A percentile compares a stretch with the other conserved stretches of the same genome.
Conservation (phyloP, 306 rosid species). For the Delonix regia region DNA sequence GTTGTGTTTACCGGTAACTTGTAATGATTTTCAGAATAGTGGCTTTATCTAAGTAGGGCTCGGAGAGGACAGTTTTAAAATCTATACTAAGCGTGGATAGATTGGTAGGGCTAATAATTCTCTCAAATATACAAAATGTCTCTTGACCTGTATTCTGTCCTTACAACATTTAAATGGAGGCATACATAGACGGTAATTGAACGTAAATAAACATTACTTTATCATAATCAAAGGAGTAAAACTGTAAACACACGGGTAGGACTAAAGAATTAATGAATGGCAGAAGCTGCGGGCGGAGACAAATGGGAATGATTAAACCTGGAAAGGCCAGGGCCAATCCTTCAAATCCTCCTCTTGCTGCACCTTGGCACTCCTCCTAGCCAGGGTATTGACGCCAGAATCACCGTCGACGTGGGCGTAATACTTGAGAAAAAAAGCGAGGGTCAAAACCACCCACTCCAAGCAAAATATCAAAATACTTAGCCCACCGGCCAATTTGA, state of each 20-base stretch:
- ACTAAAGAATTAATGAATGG: neutral
- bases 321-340: slow-evolving; percentile 97
- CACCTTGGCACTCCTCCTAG: slow-evolving; percentile 68
- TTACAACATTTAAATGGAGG: neutral
- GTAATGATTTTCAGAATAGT: too few species aligned
- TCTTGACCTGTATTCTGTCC: too few species aligned
- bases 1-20: too few species aligned
- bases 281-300: too few species aligned
- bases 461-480: slow-evolving; percentile 71
- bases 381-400: slow-evolving; percentile 19
- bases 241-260: neutral
- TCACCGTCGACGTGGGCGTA: slow-evolving; percentile 65
- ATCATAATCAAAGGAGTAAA: neutral
- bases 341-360: slow-evolving; percentile 79
- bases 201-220: neutral
- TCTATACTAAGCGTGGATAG: too few species aligned
- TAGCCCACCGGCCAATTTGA: slow-evolving; percentile 81
- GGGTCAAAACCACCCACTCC: slow-evolving; percentile 85
- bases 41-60: too few species aligned
- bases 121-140: too few species aligned
- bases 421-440: slow-evolving; percentile 82
- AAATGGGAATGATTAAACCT: slow-evolving; percentile 41
- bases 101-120: too few species aligned
- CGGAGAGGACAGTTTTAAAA: too few species aligned
- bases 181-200: neutral